Evolutionary conservation across 2,329 filamentous ascomycete genomes (phyloP).

Genomic region (Epichloe sp.): DNA sequence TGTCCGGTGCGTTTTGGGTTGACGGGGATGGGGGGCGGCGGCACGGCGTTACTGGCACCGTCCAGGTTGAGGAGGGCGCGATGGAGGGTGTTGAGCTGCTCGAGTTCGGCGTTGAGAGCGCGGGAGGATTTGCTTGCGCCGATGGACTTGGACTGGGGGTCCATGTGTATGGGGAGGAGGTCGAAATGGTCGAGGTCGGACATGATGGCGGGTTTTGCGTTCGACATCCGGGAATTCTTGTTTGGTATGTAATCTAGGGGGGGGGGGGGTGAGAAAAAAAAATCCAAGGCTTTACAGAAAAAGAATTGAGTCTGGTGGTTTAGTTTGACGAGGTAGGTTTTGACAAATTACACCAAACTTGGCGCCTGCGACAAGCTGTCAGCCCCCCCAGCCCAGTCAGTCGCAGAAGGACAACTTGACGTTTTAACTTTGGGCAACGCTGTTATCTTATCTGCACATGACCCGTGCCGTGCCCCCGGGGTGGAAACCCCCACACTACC

Average conservation of each 20-base stretch:
- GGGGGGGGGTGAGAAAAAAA: too few species aligned
- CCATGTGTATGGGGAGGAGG: constrained; percentile 67
- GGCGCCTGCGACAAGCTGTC: too few species aligned
- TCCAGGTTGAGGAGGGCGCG: constrained; percentile 47
- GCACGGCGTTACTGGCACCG: constrained; percentile 48
- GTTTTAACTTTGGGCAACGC: not conserved
- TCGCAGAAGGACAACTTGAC: constrained; percentile 4
- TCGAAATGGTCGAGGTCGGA: constrained; percentile 62
- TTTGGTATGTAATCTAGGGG: too few species aligned
- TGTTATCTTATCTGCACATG: constrained; percentile 26
- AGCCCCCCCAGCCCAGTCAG: not conserved
- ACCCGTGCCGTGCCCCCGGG: constrained; percentile 10
- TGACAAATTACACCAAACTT: too few species aligned
- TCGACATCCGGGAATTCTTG: too few species aligned
- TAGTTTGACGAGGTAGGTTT: too few species aligned
- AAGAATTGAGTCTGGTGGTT: too few species aligned
- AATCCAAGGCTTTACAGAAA: too few species aligned
- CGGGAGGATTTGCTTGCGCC: constrained; percentile 31
- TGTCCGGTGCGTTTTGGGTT: constrained; percentile 85
- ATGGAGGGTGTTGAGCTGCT: constrained; percentile 67
- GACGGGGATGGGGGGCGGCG: constrained; percentile 73
- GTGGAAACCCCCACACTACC: not conserved
- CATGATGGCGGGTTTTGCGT: constrained; percentile 22
- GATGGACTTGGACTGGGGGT: constrained; percentile 70
- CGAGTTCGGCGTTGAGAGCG: constrained; percentile 50